Evolutionary conservation across 179 eudicot species (phyloP).

Genomic region (Beta macrorhiza): DNA sequence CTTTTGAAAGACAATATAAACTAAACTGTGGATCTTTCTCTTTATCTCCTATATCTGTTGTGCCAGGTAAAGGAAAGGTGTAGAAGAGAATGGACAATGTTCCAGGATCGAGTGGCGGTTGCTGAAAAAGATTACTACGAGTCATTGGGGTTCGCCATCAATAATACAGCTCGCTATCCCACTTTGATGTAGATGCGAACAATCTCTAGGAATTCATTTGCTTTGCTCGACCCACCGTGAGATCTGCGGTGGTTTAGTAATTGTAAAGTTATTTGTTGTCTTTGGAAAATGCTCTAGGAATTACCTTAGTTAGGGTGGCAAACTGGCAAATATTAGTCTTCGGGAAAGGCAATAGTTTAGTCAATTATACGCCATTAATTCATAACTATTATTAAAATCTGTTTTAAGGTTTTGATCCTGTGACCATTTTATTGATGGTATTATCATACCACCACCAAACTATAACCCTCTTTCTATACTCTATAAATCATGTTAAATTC

Average conservation of each 20-base stretch:
- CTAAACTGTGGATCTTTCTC: background rate
- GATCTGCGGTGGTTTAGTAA: background rate
- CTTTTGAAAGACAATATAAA: background rate
- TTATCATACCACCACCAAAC: too few relatives aligned
- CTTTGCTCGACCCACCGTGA: background rate
- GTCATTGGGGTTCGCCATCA: conserved; percentile 52
- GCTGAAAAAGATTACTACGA: conserved; percentile 62
- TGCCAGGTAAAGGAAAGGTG: conserved; percentile 74
- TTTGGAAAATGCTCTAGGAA: background rate
- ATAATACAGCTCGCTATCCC: conserved; percentile 39
- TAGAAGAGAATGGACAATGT: conserved; percentile 66
- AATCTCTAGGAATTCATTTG: background rate
- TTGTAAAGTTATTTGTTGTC: background rate
- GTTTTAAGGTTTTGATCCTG: too few relatives aligned
- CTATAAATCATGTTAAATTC: too few relatives aligned
- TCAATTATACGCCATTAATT: too few relatives aligned
- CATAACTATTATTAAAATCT: too few relatives aligned
- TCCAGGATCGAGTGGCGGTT: conserved; percentile 53
- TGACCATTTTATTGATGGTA: too few relatives aligned
- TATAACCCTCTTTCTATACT: too few relatives aligned
- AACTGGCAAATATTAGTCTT: background rate
- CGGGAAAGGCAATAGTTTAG: background rate
- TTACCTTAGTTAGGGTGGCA: background rate
- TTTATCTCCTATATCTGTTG: background rate
- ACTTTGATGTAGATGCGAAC: conserved; percentile 21